phyloP scores from a whole-genome alignment of 2,329 filamentous ascomycete species.

The Diplodia scrobiculata region DNA sequence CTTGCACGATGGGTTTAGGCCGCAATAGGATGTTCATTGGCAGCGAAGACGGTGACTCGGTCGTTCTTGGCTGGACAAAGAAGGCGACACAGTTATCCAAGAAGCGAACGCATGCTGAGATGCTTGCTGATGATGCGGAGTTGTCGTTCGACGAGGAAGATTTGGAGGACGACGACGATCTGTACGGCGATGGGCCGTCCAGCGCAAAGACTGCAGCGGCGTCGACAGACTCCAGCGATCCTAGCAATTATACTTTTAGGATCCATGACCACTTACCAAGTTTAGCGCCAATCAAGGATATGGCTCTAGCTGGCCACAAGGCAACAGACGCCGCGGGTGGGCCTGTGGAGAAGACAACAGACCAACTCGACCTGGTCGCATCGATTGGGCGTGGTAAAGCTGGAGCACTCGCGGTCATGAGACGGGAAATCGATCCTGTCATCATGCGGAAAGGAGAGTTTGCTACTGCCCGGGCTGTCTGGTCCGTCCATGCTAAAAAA shows the following conservation, averaged over 20 bases:
- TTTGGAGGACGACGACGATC: constrained; percentile 58
- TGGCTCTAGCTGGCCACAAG: constrained; percentile 64
- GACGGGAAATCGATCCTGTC: constrained; percentile 73
- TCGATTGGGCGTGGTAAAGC: constrained; percentile 65
- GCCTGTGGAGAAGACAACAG: background rate
- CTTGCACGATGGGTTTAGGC: constrained; percentile 70
- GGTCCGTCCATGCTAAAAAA: constrained; percentile 75
- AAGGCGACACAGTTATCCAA: constrained; percentile 64
- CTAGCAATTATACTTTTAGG: constrained; percentile 70
- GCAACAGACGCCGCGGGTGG: constrained; percentile 32
- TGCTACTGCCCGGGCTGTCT: constrained; percentile 72
- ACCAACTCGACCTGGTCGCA: constrained; percentile 56
- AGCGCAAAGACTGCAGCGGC: constrained; percentile 46
- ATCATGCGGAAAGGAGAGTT: constrained; percentile 71
- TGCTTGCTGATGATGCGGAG: constrained; percentile 55
- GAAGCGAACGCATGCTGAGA: constrained; percentile 64
- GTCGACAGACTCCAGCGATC: constrained; percentile 49
- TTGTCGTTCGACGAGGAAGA: constrained; percentile 60
- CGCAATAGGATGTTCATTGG: constrained; percentile 77
- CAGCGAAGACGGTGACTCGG: constrained; percentile 78
- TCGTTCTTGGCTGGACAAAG: constrained; percentile 76
- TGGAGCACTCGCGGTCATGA: constrained; percentile 73
- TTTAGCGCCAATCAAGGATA: constrained; percentile 75
- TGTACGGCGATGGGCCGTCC: constrained; percentile 60
- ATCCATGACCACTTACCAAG: constrained; percentile 76